Conservation (phyloP, 768 basidiomycete species). For the Boletus reticulatus region DNA sequence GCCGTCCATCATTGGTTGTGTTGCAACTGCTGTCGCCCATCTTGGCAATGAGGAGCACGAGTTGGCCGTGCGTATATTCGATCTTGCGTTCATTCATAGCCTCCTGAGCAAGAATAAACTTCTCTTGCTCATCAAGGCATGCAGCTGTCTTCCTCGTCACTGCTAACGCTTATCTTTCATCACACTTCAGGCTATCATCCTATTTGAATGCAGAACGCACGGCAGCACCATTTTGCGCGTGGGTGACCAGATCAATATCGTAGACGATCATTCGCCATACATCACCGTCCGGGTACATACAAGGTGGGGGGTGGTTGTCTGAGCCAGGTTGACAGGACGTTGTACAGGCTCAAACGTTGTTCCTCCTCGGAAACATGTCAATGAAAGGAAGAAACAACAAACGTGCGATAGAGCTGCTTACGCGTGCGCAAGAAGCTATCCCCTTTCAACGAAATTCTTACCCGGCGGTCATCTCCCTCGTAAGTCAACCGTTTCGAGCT, state of each 20-base stretch:
- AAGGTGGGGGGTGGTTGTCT: too few relatives aligned
- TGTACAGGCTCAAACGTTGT: not conserved
- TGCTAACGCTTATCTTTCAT: not conserved
- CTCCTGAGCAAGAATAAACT: not conserved
- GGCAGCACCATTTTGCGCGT: too few relatives aligned
- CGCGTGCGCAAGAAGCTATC: not conserved
- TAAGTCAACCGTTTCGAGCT: not conserved
- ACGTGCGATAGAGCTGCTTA: not conserved
- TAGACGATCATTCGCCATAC: too few relatives aligned
- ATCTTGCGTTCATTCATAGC: constrained; percentile 1
- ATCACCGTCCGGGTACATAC: too few relatives aligned
- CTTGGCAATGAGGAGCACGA: not conserved
- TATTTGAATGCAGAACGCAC: not conserved
- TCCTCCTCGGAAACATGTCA: not conserved
- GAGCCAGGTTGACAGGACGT: not conserved
- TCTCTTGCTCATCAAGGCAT: constrained; percentile 10
- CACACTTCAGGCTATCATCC: not conserved
- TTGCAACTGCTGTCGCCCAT: not conserved
- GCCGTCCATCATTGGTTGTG: constrained; percentile 4
- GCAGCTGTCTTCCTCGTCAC: not conserved
- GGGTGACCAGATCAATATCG: too few relatives aligned
- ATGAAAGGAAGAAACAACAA: not conserved
- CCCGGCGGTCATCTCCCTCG: not conserved
- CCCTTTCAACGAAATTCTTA: not conserved
- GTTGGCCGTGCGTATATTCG: not conserved